phyloP scores from a whole-genome alignment of 2,329 filamentous ascomycete species.

The Phyllosticta paracitricarpa region DNA sequence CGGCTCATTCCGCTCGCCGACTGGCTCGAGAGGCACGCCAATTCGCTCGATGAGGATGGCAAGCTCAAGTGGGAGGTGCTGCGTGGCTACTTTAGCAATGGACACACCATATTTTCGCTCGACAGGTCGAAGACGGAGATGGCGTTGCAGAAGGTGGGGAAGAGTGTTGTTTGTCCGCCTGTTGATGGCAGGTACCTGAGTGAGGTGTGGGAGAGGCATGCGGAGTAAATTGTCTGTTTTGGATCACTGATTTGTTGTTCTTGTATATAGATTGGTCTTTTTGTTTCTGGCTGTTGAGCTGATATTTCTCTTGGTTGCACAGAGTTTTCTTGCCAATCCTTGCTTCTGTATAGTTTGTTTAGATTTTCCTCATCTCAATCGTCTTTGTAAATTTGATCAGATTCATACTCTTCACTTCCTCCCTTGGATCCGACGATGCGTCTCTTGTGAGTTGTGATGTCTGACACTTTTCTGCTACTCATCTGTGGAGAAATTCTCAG shows the following conservation, averaged over 20 bases:
- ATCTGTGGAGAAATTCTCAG: too few species aligned
- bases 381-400: neutral
- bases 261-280: neutral
- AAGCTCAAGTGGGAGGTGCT: neutral
- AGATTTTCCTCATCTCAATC: neutral
- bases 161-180: neutral
- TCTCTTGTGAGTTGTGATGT: neutral
- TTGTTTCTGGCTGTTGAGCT: neutral
- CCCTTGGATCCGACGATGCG: neutral
- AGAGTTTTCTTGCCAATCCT: neutral
- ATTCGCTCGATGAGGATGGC: neutral
- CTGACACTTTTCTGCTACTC: too few species aligned
- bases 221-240: neutral
- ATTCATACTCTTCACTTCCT: neutral
- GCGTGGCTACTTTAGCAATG: neutral
- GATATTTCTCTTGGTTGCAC: neutral
- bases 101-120: neutral
- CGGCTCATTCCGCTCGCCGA: neutral
- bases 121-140: neutral
- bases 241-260: neutral
- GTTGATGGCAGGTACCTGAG: neutral
- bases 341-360: neutral
- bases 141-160: neutral
- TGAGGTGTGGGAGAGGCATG: neutral
- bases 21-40: neutral